Evolutionary conservation across 495 filamentous ascomycete species (phyloP).

Genomic region (Penicillium egyptiacum): DNA sequence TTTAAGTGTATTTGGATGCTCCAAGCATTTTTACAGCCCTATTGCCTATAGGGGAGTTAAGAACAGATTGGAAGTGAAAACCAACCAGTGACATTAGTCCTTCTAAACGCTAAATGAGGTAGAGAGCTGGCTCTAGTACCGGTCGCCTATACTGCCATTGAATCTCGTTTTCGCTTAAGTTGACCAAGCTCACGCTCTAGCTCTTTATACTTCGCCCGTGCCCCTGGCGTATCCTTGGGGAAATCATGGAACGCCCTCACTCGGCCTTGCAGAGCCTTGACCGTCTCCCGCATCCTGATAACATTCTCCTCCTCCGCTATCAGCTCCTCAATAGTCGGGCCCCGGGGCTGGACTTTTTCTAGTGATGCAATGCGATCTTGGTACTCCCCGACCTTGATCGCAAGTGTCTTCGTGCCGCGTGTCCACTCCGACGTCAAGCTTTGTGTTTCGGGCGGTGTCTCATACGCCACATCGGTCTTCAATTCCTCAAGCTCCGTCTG

Average conservation of each 20-base stretch:
- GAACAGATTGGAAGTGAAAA: no score
- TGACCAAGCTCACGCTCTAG: constrained; percentile 59
- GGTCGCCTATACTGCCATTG: constrained; percentile 53
- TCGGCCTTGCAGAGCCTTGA: constrained; percentile 52
- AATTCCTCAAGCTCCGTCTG: constrained; percentile 40
- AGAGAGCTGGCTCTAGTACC: neutral
- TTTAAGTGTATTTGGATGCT: neutral
- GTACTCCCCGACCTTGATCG: constrained; percentile 59
- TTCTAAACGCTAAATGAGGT: neutral
- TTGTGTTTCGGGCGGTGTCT: constrained; percentile 50
- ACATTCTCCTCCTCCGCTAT: constrained; percentile 47
- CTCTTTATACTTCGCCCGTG: constrained; percentile 63
- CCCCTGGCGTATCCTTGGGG: constrained; percentile 65
- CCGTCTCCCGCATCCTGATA: constrained; percentile 30
- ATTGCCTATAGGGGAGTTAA: neutral
- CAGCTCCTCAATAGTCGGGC: constrained; percentile 52
- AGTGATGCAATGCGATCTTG: constrained; percentile 48
- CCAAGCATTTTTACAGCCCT: neutral
- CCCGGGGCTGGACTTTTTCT: constrained; percentile 36
- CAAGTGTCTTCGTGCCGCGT: constrained; percentile 57
- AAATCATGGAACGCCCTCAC: constrained; percentile 65
- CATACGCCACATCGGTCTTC: constrained; percentile 48
- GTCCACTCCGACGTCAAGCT: constrained; percentile 63
- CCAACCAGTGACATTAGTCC: neutral
- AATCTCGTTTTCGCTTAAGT: constrained; percentile 61